phyloP scores from a whole-genome alignment of 176 grass and related monocot species.

The Oryza nivara region DNA sequence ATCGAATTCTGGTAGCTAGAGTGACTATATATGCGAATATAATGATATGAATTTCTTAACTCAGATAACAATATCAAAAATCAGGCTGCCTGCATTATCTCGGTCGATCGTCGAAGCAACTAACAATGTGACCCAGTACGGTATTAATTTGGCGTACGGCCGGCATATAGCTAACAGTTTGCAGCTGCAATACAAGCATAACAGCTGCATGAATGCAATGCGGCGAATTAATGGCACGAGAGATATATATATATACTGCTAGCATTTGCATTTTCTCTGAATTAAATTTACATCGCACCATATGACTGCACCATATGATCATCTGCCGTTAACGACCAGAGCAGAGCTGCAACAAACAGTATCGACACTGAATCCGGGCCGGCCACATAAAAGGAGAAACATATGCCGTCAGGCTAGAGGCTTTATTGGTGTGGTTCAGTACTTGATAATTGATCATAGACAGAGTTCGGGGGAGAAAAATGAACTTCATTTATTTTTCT shows the following conservation, averaged over 20 bases:
- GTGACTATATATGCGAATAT: background rate
- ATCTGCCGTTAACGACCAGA: slow-evolving; percentile 23
- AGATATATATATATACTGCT: background rate
- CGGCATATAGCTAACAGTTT: background rate
- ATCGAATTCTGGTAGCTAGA: no score
- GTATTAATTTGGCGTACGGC: background rate
- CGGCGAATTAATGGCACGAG: background rate
- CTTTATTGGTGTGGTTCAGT: slow-evolving; percentile 10
- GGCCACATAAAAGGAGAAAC: slow-evolving; percentile 1
- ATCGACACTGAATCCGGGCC: slow-evolving; percentile 23
- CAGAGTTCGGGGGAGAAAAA: background rate
- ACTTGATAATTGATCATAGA: slow-evolving; percentile 11
- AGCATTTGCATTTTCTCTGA: slow-evolving; percentile 14
- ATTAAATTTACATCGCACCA: slow-evolving; percentile 17
- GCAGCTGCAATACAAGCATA: background rate
- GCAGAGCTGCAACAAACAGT: slow-evolving; percentile 29
- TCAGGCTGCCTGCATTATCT: background rate
- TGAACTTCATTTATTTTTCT: background rate
- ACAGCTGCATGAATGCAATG: background rate
- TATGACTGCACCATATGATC: background rate
- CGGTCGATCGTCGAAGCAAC: background rate
- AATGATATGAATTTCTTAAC: background rate
- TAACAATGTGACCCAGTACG: background rate
- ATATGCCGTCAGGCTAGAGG: background rate
- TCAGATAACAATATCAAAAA: background rate